These are phyloP conservation scores for Alternaria ethzedia DNA, from an alignment of 2,329 filamentous ascomycete species.

Conservation along the genomic window DNA sequence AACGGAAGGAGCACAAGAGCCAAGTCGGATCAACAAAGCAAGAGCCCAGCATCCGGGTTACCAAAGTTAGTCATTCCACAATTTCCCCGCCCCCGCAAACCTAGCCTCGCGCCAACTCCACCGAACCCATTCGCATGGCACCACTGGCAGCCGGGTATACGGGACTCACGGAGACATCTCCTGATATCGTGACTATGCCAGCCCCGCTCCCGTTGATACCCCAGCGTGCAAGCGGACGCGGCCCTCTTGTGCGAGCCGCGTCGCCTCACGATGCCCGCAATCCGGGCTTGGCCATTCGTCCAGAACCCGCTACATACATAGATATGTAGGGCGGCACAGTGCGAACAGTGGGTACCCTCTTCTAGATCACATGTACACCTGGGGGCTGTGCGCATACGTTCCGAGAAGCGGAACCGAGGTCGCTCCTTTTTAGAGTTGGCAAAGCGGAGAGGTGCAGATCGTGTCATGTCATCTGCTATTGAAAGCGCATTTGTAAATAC, in stretches of 20 bases:
- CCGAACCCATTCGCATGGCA: background rate
- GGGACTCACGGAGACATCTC: slow-evolving; percentile 2
- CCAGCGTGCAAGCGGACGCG: slow-evolving; percentile 3
- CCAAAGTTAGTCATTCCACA: slow-evolving; percentile 4
- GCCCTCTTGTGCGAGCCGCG: slow-evolving; percentile 8
- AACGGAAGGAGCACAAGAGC: background rate
- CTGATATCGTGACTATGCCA: background rate
- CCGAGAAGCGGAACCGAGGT: slow-evolving; percentile 7
- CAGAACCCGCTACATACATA: background rate
- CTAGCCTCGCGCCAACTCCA: slow-evolving; percentile 3
- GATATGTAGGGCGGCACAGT: background rate
- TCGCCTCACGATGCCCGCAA: background rate
- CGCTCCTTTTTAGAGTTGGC: background rate
- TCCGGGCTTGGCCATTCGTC: background rate
- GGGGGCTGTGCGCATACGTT: background rate
- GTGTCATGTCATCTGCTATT: slow-evolving; percentile 30
- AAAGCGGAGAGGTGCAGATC: background rate
- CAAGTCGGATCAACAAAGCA: background rate
- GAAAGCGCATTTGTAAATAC: slow-evolving; percentile 41
- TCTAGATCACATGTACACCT: slow-evolving; percentile 1
- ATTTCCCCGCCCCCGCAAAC: slow-evolving; percentile 52
- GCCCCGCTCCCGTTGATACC: slow-evolving; percentile 3
- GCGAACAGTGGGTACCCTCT: slow-evolving; percentile 1
- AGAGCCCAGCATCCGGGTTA: slow-evolving; percentile 7
- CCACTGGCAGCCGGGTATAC: slow-evolving; percentile 9